Base-by-base conservation (phyloP, 257 asterid genomes). In the Jaltomata sinuosa region DNA sequence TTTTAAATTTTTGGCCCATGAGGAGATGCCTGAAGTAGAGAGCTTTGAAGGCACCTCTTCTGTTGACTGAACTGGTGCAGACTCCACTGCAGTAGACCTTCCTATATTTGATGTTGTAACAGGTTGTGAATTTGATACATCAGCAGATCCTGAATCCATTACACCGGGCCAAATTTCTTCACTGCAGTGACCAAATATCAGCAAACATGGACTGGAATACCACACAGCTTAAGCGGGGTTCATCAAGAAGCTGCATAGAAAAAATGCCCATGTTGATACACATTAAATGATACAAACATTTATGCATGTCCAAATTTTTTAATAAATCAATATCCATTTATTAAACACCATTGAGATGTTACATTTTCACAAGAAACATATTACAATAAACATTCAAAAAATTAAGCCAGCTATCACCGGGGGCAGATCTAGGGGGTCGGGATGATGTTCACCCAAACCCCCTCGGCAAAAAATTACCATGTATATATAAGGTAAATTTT, bases 1-100 rank as follows among this genome's bases (percentile, higher is more conserved):
- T 90, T 97, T 97, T 68, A 97, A 85, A 85, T 90, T 94, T 83
- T 93, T 97, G 31, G 99, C 98, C 99, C 99, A 97, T 32, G 89
- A 84, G 83, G 98, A 92, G 89, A 96, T 94, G 49, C 96, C 98
- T 85, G 99, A 89, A 80, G 93, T 87, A 49, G 99, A 92, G 62
- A 89, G 88, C 87, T 88, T 96, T 57, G 98, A 89, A 50, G 95
- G 89, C 21, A 84, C 85, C 67, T 87, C 91, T 27, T 62, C 90
- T 80, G 90, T 89, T 38, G 94, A 71, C 77, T 87, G 89, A 69
- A 85, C 89, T 64, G 89, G 90, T 53, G 83, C 89, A 59, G 93
- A 80, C 55, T 90, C 96, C 81, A 79, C 45, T 49, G 90, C 47
- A 74, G 90, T 80, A 5, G 97, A 84, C 59, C 81, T 57, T 27